phyloP scores from a whole-genome alignment of 257 asterid genomes.

The Knoxia roxburghii region DNA sequence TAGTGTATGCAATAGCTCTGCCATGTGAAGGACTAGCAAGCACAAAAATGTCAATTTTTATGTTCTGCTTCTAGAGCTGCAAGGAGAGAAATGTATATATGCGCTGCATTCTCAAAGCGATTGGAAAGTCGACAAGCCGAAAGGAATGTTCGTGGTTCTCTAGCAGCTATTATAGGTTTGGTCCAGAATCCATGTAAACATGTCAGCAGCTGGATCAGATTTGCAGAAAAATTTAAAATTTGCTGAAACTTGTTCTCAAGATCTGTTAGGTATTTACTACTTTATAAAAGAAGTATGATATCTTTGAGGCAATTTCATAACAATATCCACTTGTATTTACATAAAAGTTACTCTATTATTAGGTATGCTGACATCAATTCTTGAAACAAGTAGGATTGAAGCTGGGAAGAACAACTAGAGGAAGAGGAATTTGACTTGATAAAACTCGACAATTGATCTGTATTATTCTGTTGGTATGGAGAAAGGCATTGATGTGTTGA shows the following conservation, averaged over 20 bases:
- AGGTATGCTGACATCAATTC: conserved; percentile 66
- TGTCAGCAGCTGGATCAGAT: conserved; percentile 30
- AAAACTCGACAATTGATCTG: conserved; percentile 48
- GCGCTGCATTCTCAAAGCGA: conserved; percentile 48
- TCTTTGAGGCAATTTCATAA: neutral
- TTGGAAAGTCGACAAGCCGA: conserved; percentile 79
- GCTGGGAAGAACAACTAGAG: conserved; percentile 56
- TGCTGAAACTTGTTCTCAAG: conserved; percentile 40
- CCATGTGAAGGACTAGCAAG: conserved; percentile 20
- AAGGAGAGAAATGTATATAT: conserved; percentile 47
- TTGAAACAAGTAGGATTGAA: conserved; percentile 64
- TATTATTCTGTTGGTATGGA: conserved; percentile 47
- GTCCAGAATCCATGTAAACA: conserved; percentile 35
- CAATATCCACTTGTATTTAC: neutral
- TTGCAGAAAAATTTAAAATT: conserved; percentile 33
- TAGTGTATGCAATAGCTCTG: conserved; percentile 38
- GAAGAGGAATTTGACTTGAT: conserved; percentile 58
- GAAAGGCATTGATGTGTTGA: conserved; percentile 67
- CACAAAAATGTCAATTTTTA: conserved; percentile 27
- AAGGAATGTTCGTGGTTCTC: conserved; percentile 57
- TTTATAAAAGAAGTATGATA: neutral
- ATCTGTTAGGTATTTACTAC: conserved; percentile 41
- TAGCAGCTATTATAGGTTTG: conserved; percentile 55
- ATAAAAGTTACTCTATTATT: neutral
- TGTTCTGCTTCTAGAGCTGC: conserved; percentile 29